Percentiles rank a stretch among this genome's conserved stretches.
Conservation (phyloP, 2,329 filamentous ascomycete species). For the Penicillium palitans region DNA sequence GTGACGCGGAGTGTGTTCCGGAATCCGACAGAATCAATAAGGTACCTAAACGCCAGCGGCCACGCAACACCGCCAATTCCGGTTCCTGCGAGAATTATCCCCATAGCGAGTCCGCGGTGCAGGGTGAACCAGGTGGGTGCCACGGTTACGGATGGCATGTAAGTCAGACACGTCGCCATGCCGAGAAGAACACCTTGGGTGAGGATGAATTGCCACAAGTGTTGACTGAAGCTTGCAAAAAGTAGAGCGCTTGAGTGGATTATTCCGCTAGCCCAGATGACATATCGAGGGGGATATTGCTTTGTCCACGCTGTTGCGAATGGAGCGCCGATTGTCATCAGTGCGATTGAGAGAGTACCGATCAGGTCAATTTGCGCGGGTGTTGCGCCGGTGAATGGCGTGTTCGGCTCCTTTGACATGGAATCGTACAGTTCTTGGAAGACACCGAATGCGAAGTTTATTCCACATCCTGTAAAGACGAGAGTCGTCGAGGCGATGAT, state of each 20-base stretch:
- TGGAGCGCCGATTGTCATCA: slow-evolving; percentile 41
- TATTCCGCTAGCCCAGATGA: slow-evolving; percentile 32
- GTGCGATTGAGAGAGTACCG: slow-evolving; percentile 37
- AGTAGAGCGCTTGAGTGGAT: slow-evolving; percentile 32
- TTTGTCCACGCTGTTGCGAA: slow-evolving; percentile 39
- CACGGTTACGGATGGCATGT: slow-evolving; percentile 40
- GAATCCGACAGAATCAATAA: slow-evolving; percentile 37
- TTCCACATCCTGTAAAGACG: slow-evolving; percentile 39
- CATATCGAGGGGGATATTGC: slow-evolving; percentile 32
- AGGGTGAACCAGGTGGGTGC: slow-evolving; percentile 41
- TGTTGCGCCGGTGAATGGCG: slow-evolving; percentile 39
- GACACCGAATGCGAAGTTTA: slow-evolving; percentile 44
- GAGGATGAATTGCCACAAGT: slow-evolving; percentile 35
- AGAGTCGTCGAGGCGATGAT: slow-evolving; percentile 21
- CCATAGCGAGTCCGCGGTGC: slow-evolving; percentile 41
- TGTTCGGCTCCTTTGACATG: slow-evolving; percentile 28
- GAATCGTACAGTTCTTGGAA: slow-evolving; percentile 44
- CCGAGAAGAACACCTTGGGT: slow-evolving; percentile 42
- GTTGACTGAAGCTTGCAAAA: slow-evolving; percentile 35
- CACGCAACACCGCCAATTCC: slow-evolving; percentile 43
- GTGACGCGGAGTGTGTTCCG: slow-evolving; percentile 41
- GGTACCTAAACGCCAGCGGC: slow-evolving; percentile 33
- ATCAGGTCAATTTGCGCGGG: slow-evolving; percentile 43
- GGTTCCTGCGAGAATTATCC: slow-evolving; percentile 40
- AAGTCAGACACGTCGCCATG: slow-evolving; percentile 39